Base-by-base conservation (phyloP, 1,139 yeast species). In the Arxiozyma heterogenica region DNA sequence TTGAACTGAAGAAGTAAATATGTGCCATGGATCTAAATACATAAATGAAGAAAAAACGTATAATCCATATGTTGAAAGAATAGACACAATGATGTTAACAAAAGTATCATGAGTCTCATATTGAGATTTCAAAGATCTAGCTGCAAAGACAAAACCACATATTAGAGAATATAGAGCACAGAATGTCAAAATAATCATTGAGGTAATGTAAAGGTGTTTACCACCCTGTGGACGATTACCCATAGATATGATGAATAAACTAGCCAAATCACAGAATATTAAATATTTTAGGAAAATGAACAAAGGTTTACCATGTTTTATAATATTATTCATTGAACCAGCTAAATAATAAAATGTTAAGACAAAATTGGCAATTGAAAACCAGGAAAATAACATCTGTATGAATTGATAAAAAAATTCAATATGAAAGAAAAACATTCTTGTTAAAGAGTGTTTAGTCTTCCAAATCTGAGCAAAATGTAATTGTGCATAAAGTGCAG, bases 141-240 rank as follows among this genome's bases (percentile, higher is more conserved):
- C 75, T 41, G 93, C 90, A 70, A 89, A 91, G 61, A 82, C 83
- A 59, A 93, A 75, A 42, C 97, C 98, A 59, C 91, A 86, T 47
- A 83, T 75, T 54, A 91, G 75, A 0, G 97, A 87, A 70, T 88
- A 93, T 1, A 83, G 73, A 0, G 96, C 91, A 67, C 96, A 88
- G 17, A 87, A 59, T 0, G 93, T 84, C 56, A 93, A 73, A 44
- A 89, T 69, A 1, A 83, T 75, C 71, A 93, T 87, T 47, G 93
- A 78, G 0, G 79, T 71, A 62, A 87, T 77, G 70, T 89, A 93
- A 53, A 91, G 71, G 49, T 77, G 80, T 56, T 81, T 81, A 0
- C 97, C 96, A 45, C 90, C 91, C 64, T 91, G 97, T 1, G 98
- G 98, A 64, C 97, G 78, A 66, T 93, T 93, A 59, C 98, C 98